Conservation (phyloP, 2,329 filamentous ascomycete species). For the Aplosporella prunicola region DNA sequence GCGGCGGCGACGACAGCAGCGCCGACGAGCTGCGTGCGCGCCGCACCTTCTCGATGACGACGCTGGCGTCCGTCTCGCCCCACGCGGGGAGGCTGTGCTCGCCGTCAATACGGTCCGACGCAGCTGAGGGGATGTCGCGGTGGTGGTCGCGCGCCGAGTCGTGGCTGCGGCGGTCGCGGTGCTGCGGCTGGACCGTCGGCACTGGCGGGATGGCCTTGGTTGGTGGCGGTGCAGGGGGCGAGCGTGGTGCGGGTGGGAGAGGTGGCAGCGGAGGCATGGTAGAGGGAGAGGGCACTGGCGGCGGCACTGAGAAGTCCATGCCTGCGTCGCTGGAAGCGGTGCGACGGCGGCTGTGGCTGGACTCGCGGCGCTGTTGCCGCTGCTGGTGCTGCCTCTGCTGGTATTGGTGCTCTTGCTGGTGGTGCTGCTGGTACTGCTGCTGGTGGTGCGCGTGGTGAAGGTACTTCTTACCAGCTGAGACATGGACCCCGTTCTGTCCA, state of each 20-base stretch:
- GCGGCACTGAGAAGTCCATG: conserved; percentile 14
- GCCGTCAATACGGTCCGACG: conserved; percentile 15
- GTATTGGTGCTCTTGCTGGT: neutral
- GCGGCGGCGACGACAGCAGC: neutral
- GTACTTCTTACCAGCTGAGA: conserved; percentile 1
- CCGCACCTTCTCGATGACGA: conserved; percentile 4
- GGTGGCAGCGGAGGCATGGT: neutral
- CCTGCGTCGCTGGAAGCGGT: conserved; percentile 27
- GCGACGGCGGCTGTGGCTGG: conserved; percentile 22
- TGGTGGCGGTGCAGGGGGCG: neutral
- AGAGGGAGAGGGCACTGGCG: neutral
- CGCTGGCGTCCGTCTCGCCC: neutral
- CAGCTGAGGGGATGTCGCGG: conserved; percentile 16
- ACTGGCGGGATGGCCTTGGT: no score
- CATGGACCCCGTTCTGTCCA: no score
- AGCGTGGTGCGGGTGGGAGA: neutral
- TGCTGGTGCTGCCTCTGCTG: conserved; percentile 2
- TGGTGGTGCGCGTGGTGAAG: conserved; percentile 2
- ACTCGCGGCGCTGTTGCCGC: conserved; percentile 12
- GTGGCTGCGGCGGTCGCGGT: neutral
- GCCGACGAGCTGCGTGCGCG: conserved; percentile 1
- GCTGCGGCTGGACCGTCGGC: neutral
- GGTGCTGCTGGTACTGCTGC: neutral
- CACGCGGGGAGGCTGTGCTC: neutral
- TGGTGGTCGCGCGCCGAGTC: neutral